Base-by-base conservation (phyloP, 2,329 filamentous ascomycete species). In the Rhytidhysteron rufulum region DNA sequence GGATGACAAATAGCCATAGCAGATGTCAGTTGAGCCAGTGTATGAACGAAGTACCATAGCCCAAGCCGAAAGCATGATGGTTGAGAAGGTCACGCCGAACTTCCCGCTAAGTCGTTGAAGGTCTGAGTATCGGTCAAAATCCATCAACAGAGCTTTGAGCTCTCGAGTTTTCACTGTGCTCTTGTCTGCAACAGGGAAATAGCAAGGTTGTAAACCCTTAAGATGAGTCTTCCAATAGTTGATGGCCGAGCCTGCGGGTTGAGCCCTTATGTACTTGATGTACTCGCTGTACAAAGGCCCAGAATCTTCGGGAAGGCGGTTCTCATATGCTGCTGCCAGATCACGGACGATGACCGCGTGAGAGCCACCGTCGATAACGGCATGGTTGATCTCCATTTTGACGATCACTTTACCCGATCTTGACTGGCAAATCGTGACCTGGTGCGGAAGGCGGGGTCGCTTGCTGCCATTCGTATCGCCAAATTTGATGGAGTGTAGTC, bases 1-100 rank as follows among this genome's bases (percentile, higher is more conserved):
- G 1, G 62, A 62, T 2, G 62, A 62, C 9, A 65, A 49, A 34
- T 66, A 66, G 6, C 61, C 62, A 30, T 63, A 66, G 41, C 61
- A 64, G 2, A 64, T 51, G 39, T 63, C 60, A 2, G 57, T 49
- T 1, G 54, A 54, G 2, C 45, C 44, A 10, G 58, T 61, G 40
- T 60, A 63, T 16, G 45, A 42, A 16, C 56, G 54, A 18, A 65
- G 42, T 3, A 64, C 47, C 6, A 65, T 19, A 7, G 58, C 51
- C 62, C 62, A 65, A 16, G 49, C 47, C 13, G 57, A 50, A 13
- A 62, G 48, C 34, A 63, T 44, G n/a, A 62, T 53, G 31, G 62
- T 62, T 13, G 60, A 54, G 34, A 62, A 53, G 9, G 57, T 60
- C 30, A 60, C 44, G 21, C 51, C 55, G 42, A 34, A 54, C 24